phyloP scores from a whole-genome alignment of 2,329 filamentous ascomycete species.

The Aureobasidium lini region DNA sequence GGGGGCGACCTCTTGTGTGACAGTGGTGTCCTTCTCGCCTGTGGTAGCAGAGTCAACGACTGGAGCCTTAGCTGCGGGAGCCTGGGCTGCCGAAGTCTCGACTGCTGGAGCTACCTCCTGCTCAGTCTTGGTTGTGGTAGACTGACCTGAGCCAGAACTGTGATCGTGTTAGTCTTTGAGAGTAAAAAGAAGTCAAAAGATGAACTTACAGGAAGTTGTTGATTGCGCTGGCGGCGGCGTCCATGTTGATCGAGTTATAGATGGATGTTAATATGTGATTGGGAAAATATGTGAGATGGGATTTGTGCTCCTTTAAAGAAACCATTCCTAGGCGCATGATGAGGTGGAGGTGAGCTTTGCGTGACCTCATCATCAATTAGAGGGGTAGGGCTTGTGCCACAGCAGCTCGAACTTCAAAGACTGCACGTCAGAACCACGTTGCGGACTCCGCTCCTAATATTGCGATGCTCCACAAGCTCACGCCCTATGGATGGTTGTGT shows the following conservation, averaged over 20 bases:
- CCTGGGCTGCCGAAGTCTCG: background rate
- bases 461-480: too few relatives aligned
- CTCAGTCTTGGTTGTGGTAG: background rate
- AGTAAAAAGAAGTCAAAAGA: background rate
- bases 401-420: too few relatives aligned
- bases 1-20: slow-evolving; percentile 57
- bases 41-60: slow-evolving; percentile 4
- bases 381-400: background rate
- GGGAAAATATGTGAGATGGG: background rate
- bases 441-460: too few relatives aligned
- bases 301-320: background rate
- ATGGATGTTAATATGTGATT: background rate
- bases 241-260: slow-evolving; percentile 40
- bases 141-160: background rate
- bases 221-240: slow-evolving; percentile 59
- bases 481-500: too few relatives aligned
- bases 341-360: background rate
- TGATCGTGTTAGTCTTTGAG: background rate
- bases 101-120: background rate
- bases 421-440: too few relatives aligned
- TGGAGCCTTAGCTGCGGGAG: background rate
- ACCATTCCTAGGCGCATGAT: background rate
- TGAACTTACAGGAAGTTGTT: slow-evolving; percentile 46
- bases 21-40: slow-evolving; percentile 46
- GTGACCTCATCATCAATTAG: background rate